Percentiles rank a stretch among this genome's conserved stretches.
Evolutionary conservation across 768 basidiomycete genomes (phyloP).

Genomic region (Suillus spraguei): DNA sequence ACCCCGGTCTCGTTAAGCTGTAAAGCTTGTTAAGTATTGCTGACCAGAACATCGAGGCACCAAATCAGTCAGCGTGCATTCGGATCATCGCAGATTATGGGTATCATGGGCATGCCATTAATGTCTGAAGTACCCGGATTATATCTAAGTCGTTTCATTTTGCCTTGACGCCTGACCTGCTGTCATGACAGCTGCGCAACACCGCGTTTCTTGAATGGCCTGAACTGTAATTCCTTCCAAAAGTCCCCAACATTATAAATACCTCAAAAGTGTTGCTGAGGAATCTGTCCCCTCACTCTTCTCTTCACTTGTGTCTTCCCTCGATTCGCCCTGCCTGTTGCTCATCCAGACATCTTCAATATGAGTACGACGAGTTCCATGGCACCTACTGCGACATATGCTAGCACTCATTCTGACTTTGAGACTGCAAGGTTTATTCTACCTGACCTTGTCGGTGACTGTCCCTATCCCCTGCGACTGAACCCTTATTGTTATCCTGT

Average conservation of each 20-base stretch:
- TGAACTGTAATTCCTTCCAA: not conserved
- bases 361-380: conserved; percentile 17
- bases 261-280: conserved; percentile 23
- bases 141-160: not conserved
- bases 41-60: not conserved
- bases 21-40: not conserved
- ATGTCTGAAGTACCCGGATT: not conserved
- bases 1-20: not conserved
- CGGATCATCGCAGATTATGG: not conserved
- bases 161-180: not conserved
- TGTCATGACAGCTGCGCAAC: not conserved
- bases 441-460: conserved; percentile 44
- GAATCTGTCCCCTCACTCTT: not conserved
- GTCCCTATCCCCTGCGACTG: conserved; percentile 39
- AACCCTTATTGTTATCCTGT: conserved; percentile 36
- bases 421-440: conserved; percentile 33
- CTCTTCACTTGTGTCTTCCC: not conserved
- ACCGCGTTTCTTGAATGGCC: not conserved
- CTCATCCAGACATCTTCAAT: not conserved
- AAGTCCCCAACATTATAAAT: conserved; percentile 25
- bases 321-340: conserved; percentile 24
- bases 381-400: conserved; percentile 29
- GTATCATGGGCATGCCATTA: not conserved
- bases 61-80: not conserved
- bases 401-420: conserved; percentile 8